A percentile compares a stretch with the other conserved stretches of the same genome.
Evolutionary conservation across 2,329 filamentous ascomycete genomes (phyloP).

Genomic region (Aotearoamyces nothofagi): DNA sequence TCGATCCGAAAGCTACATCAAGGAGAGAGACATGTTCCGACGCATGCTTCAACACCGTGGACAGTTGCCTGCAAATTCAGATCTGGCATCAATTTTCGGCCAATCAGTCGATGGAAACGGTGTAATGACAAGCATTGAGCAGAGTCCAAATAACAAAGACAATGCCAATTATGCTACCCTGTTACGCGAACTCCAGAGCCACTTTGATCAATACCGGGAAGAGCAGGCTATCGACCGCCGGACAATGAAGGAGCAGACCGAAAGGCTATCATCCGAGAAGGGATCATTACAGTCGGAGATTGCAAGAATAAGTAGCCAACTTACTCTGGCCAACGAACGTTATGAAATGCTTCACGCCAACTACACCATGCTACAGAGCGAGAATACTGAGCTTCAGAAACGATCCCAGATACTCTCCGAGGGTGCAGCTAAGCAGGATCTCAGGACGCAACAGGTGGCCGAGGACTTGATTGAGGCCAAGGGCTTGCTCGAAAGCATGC

Average conservation of each 20-base stretch:
- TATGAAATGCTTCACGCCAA: constrained; percentile 85
- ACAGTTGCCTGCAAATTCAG: constrained; percentile 38
- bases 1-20: constrained; percentile 83
- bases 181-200: constrained; percentile 73
- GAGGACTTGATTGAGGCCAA: constrained; percentile 84
- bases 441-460: constrained; percentile 78
- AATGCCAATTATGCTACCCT: constrained; percentile 62
- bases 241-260: constrained; percentile 72
- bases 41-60: constrained; percentile 74
- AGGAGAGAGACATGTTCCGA: constrained; percentile 94
- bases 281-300: constrained; percentile 69
- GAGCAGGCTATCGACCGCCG: constrained; percentile 71
- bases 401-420: constrained; percentile 65
- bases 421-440: constrained; percentile 75
- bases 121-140: constrained; percentile 43
- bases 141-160: constrained; percentile 32
- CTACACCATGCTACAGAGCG: constrained; percentile 65
- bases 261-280: constrained; percentile 70
- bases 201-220: constrained; percentile 80
- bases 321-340: constrained; percentile 67
- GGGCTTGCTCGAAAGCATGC: constrained; percentile 69
- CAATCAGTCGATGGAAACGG: constrained; percentile 49
- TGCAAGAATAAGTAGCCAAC: constrained; percentile 64
- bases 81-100: constrained; percentile 55
- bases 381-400: constrained; percentile 79